Evolutionary conservation across 2,329 filamentous ascomycete species (phyloP), one percentile per base, ranked within the genome.

Genomic region (Westerdykella aurantiaca): DNA sequence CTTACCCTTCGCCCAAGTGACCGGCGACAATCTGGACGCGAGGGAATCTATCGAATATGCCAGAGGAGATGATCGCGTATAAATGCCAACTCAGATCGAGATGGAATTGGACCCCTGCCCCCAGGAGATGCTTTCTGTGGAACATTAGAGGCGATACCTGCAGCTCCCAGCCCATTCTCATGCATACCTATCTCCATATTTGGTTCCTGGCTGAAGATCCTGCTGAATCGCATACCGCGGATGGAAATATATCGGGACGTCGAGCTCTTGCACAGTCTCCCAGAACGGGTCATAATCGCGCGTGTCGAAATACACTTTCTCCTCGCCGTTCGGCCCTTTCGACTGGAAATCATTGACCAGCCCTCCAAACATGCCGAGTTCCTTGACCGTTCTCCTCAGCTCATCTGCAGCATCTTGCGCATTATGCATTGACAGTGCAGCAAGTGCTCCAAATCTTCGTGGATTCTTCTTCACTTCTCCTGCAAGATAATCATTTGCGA

Each of bases 291-390:
- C 57, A 42, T 60, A 64, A 2, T 64, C 56, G 5, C 58, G 53
- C 1, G 52, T 57, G 39, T 66, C 61, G 42, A 61, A 64, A 43
- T 61, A 66, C 11, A 63, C 48, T 35, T 62, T 60, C 29, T 56
- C 56, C 29, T 60, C 55, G 12, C 50, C 62, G 3, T 62, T 50
- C 2, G 39, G 38, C 3, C 61, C 61, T n/a, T 54, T 58, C 5
- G 56, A 58, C 42, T 66, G 61, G 37, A 56, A 62, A 41, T 63
- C 60, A 39, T 65, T 63, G 7, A 85, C 72, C 4, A 85, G 64
- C 3, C 73, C 79, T 2, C 81, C 81, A 47, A 79, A 74, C 68
- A 84, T 83, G n/a, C 80, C 79, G 39, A 76, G 46, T 39, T 63
- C 52, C 34, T 55, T 61, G 1, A 66, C 56, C 5, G 61, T 58